Evolutionary conservation across 2,329 filamentous ascomycete genomes (phyloP).

Genomic region (Penicillium sp.): DNA sequence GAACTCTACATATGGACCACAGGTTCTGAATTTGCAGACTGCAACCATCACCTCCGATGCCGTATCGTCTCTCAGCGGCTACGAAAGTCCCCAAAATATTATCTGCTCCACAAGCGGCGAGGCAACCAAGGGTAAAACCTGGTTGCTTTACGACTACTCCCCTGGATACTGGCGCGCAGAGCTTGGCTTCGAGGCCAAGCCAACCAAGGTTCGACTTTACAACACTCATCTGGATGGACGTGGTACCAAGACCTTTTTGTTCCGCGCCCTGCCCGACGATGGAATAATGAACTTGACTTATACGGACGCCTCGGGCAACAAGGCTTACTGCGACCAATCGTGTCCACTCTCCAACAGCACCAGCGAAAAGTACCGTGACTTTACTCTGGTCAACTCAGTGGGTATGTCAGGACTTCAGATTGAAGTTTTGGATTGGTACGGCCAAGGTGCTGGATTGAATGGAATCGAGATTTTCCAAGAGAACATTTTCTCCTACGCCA

Average conservation of each 20-base stretch:
- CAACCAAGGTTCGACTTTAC: conserved; percentile 81
- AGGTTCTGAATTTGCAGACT: conserved; percentile 80
- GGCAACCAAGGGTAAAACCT: conserved; percentile 74
- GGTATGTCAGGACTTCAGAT: conserved; percentile 86
- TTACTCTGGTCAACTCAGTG: conserved; percentile 81
- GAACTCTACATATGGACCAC: conserved; percentile 58
- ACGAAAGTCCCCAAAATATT: conserved; percentile 74
- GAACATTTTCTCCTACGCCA: conserved; percentile 80
- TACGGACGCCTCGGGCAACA: conserved; percentile 68
- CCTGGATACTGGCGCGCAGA: conserved; percentile 80
- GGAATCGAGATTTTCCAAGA: conserved; percentile 86
- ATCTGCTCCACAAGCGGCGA: conserved; percentile 71
- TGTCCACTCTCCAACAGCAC: conserved; percentile 79
- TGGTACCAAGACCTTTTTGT: conserved; percentile 85
- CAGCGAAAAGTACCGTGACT: conserved; percentile 74
- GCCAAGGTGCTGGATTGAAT: conserved; percentile 76
- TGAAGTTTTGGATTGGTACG: conserved; percentile 85
- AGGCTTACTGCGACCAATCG: conserved; percentile 71
- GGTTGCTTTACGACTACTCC: conserved; percentile 73
- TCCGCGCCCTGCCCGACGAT: conserved; percentile 77
- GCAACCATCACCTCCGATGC: conserved; percentile 70
- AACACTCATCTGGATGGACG: conserved; percentile 83
- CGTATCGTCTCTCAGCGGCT: conserved; percentile 61
- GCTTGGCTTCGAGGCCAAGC: conserved; percentile 81
- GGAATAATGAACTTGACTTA: conserved; percentile 98